phyloP scores from a whole-genome alignment of 495 filamentous ascomycete genomes.

The Neurospora sp. region DNA sequence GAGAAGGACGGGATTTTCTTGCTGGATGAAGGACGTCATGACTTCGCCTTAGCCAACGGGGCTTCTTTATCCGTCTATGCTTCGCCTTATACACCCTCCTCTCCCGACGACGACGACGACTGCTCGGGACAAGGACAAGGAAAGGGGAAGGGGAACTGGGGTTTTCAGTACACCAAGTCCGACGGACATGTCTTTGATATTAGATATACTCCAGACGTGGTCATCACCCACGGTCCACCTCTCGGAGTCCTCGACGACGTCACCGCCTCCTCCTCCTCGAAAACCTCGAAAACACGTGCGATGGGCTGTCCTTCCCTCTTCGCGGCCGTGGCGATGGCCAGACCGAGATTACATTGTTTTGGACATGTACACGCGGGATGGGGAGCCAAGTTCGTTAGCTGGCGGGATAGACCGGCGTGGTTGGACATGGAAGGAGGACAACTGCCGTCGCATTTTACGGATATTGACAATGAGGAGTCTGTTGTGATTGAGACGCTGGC shows the following conservation, averaged over 20 bases:
- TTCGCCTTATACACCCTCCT: slow-evolving; percentile 59
- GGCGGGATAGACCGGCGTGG: not conserved
- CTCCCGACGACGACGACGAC: slow-evolving; percentile 28
- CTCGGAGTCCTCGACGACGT: not conserved
- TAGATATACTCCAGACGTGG: not conserved
- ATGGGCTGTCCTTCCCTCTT: not conserved
- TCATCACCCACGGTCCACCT: not conserved
- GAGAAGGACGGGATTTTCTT: not conserved
- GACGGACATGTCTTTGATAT: not conserved
- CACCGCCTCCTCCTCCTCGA: not conserved
- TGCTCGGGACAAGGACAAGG: not conserved
- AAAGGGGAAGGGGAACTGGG: not conserved
- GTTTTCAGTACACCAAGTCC: slow-evolving; percentile 8
- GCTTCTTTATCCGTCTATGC: slow-evolving; percentile 55
- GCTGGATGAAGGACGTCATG: not conserved
- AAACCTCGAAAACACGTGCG: too few species aligned
- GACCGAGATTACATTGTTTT: not conserved
- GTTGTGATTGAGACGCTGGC: not conserved
- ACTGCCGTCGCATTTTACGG: not conserved
- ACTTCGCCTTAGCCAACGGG: slow-evolving; percentile 46
- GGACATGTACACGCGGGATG: not conserved
- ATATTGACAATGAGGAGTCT: not conserved
- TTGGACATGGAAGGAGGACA: not conserved
- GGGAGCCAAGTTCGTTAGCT: not conserved
- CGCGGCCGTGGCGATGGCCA: not conserved